These are phyloP conservation scores for Candida endomychidarum DNA, from an alignment of 805 yeast genomes.

Conservation along the genomic window DNA sequence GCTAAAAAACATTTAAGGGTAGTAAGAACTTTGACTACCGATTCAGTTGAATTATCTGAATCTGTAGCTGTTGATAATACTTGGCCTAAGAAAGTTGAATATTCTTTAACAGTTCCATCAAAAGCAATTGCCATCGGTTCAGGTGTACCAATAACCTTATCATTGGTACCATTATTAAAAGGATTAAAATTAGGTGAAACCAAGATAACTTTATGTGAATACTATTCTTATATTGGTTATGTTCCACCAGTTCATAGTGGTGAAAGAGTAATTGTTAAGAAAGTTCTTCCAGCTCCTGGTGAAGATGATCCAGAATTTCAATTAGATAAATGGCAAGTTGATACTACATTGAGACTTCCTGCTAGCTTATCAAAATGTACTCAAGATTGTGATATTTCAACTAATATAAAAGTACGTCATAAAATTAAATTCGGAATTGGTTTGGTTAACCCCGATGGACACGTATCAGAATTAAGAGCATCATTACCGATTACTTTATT, in stretches of 20 bases:
- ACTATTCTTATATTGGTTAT: conserved; percentile 58
- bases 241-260: conserved; percentile 56
- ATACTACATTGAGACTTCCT: conserved; percentile 63
- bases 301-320: conserved; percentile 45
- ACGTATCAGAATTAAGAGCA: conserved; percentile 87
- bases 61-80: conserved; percentile 92
- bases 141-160: conserved; percentile 62
- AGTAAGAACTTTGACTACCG: conserved; percentile 83
- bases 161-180: conserved; percentile 76
- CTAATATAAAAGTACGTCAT: conserved; percentile 80
- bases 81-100: conserved; percentile 94
- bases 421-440: conserved; percentile 80
- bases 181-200: conserved; percentile 79
- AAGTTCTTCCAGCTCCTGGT: conserved; percentile 44
- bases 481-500: conserved; percentile 78
- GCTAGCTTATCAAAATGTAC: conserved; percentile 71
- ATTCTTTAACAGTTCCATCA: conserved; percentile 80
- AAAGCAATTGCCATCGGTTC: conserved; percentile 92
- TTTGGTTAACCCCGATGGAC: conserved; percentile 85
- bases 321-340: conserved; percentile 70
- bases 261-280: conserved; percentile 59
- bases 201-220: conserved; percentile 66
- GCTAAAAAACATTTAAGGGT: conserved; percentile 75
- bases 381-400: conserved; percentile 78
- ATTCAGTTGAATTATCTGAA: conserved; percentile 82